These are phyloP conservation scores for Candida ovalis DNA, from an alignment of 805 yeast species.

Conservation along the genomic window DNA sequence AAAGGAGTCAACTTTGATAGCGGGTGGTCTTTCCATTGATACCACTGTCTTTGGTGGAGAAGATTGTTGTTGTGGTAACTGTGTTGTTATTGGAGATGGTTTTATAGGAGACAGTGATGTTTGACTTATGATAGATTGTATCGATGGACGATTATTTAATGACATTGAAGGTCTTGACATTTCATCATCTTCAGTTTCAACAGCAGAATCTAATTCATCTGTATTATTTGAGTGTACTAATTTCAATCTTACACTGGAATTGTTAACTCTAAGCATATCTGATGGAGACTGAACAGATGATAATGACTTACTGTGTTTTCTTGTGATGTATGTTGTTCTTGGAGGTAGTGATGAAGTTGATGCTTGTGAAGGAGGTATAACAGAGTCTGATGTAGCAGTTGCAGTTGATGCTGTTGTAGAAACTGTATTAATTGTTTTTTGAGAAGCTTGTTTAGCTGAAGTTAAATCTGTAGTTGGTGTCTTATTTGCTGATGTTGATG, in stretches of 20 bases:
- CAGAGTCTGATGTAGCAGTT: neutral
- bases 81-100: constrained; percentile 1
- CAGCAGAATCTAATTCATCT: constrained; percentile 25
- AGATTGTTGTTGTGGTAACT: constrained; percentile 1
- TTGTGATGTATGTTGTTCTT: constrained; percentile 12
- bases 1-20: constrained; percentile 10
- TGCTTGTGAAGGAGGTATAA: constrained; percentile 4
- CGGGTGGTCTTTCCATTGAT: constrained; percentile 13
- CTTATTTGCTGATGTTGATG: too few relatives aligned
- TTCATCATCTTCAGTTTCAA: constrained; percentile 22
- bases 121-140: constrained; percentile 5
- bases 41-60: neutral
- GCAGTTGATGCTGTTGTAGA: neutral
- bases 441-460: neutral
- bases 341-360: constrained; percentile 15
- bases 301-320: constrained; percentile 39
- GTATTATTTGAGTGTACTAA: constrained; percentile 10
- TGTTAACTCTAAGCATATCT: constrained; percentile 33
- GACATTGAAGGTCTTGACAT: neutral
- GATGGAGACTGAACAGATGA: constrained; percentile 44
- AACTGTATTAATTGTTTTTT: neutral
- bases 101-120: neutral
- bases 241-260: constrained; percentile 8
- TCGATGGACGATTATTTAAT: constrained; percentile 3
- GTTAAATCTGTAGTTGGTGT: neutral